A percentile compares a stretch with the other conserved stretches of the same genome.
Conservation (phyloP, 257 asterid species). For the Nicotiana noctiflora region DNA sequence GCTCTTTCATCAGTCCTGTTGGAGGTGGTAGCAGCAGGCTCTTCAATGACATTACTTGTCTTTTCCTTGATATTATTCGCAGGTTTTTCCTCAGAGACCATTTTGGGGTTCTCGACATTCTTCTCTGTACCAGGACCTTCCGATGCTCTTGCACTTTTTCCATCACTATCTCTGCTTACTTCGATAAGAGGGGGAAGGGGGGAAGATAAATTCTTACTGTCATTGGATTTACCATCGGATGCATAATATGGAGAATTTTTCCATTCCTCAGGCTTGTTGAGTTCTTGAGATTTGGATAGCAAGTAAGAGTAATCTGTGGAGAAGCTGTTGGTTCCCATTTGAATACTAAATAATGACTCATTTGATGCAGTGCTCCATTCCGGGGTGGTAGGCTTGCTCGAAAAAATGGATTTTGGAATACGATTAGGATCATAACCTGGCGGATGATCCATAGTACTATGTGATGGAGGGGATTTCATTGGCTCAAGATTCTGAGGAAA, state of each 20-base stretch:
- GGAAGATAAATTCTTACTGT: conserved; percentile 1
- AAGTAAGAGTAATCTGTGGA: conserved; percentile 35
- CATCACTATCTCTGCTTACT: not conserved
- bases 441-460: conserved; percentile 26
- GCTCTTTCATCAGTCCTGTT: not conserved
- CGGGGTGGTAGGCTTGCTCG: conserved; percentile 22
- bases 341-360: conserved; percentile 81
- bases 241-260: not conserved
- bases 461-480: conserved; percentile 28
- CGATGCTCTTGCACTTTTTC: not conserved
- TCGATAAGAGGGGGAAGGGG: not conserved
- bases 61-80: not conserved
- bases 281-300: conserved; percentile 7
- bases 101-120: not conserved
- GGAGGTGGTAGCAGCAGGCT: conserved; percentile 1
- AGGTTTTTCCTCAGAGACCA: not conserved
- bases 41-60: not conserved
- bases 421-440: conserved; percentile 50
- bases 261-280: conserved; percentile 1
- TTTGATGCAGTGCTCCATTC: conserved; percentile 80
- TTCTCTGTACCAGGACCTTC: not conserved
- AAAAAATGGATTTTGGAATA: conserved; percentile 46
- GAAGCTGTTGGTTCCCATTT: conserved; percentile 48
- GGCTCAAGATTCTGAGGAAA: conserved; percentile 11
- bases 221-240: conserved; percentile 6